These are phyloP conservation scores for Uromyces viciae-fabae DNA, from an alignment of 1,284 basidiomycete species.

Conservation along the genomic window DNA sequence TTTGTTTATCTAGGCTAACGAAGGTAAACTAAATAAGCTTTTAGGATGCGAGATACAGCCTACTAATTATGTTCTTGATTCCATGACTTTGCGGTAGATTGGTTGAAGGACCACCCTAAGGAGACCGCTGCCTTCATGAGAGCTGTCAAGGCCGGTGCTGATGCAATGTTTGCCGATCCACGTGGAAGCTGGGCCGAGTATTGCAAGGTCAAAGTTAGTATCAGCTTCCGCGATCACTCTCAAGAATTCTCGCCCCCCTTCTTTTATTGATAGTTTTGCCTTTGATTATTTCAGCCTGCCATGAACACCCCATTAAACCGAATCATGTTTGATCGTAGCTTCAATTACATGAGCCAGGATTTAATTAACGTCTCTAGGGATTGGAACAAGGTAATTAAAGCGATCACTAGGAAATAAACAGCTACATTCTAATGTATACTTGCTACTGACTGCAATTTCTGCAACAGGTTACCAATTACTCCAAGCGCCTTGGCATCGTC, in stretches of 20 bases:
- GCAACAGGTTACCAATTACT: conserved; percentile 54
- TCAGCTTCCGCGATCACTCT: neutral
- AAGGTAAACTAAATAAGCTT: conserved; percentile 16
- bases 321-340: conserved; percentile 53
- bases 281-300: conserved; percentile 43
- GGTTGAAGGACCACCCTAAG: conserved; percentile 52
- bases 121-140: conserved; percentile 56
- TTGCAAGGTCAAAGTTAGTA: conserved; percentile 53
- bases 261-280: neutral
- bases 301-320: conserved; percentile 54
- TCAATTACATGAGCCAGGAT: conserved; percentile 56
- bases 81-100: no score
- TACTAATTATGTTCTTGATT: neutral
- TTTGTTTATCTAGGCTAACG: conserved; percentile 21
- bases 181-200: conserved; percentile 55
- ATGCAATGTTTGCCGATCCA: conserved; percentile 54
- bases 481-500: conserved; percentile 56
- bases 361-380: conserved; percentile 50
- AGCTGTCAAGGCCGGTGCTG: conserved; percentile 55
- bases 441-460: neutral
- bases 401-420: neutral
- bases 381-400: conserved; percentile 50
- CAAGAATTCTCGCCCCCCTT: neutral
- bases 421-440: neutral
- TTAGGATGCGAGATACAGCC: neutral